A percentile compares a stretch with the other conserved stretches of the same genome.
Evolutionary conservation across 768 basidiomycete species (phyloP).

Genomic region (Suillus spraguei): DNA sequence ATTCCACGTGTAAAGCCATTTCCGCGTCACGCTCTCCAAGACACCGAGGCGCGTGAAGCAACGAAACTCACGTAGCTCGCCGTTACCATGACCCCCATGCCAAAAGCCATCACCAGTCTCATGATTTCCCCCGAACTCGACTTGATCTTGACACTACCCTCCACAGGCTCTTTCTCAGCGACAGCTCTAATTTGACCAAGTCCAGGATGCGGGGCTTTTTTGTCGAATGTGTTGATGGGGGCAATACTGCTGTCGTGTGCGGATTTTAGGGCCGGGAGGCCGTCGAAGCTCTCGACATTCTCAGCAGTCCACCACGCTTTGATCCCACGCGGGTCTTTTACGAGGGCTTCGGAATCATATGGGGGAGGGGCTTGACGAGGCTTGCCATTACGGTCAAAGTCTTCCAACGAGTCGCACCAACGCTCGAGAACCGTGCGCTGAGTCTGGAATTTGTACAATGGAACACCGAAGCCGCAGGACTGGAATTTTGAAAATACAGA

Average conservation of each 20-base stretch:
- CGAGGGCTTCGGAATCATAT: conserved; percentile 10
- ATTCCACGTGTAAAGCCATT: neutral
- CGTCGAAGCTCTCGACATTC: conserved; percentile 58
- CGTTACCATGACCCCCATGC: conserved; percentile 28
- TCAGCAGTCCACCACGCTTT: conserved; percentile 55
- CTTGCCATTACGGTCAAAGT: conserved; percentile 32
- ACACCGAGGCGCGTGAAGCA: conserved; percentile 5
- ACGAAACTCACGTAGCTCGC: conserved; percentile 17
- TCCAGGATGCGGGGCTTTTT: conserved; percentile 14
- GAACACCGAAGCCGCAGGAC: conserved; percentile 71
- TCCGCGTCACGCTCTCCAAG: neutral
- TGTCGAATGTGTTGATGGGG: conserved; percentile 26
- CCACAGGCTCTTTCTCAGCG: neutral
- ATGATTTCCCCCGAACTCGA: neutral
- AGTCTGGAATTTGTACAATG: conserved; percentile 56
- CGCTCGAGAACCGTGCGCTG: conserved; percentile 57
- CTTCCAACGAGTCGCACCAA: conserved; percentile 47
- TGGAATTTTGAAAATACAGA: conserved; percentile 24
- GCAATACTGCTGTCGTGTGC: conserved; percentile 27
- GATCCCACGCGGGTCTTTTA: conserved; percentile 42
- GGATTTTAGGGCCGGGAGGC: conserved; percentile 48
- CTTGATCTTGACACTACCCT: neutral
- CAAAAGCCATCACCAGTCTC: conserved; percentile 31
- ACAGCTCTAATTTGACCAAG: neutral
- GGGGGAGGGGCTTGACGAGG: conserved; percentile 1